Conservation (phyloP, 2,329 filamentous ascomycete genomes). For the Epichloe brachyelytri region DNA sequence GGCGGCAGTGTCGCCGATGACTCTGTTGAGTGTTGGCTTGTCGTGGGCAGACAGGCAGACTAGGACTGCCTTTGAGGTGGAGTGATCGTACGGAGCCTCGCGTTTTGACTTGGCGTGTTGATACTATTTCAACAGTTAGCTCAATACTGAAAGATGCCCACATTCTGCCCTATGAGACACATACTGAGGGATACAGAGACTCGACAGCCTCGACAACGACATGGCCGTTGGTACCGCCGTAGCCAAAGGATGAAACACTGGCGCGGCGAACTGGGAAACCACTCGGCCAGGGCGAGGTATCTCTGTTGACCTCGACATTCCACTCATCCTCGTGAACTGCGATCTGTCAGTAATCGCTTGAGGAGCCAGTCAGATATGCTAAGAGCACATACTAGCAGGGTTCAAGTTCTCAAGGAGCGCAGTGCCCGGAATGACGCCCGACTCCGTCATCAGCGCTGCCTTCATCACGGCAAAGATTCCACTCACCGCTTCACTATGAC, state of each 20-base stretch:
- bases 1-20: not conserved
- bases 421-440: slow-evolving; percentile 10
- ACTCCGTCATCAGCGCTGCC: slow-evolving; percentile 12
- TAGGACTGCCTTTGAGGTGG: too few species aligned
- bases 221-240: slow-evolving; percentile 6
- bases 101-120: too few species aligned
- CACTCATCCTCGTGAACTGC: not conserved
- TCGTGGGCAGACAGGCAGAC: slow-evolving; percentile 3
- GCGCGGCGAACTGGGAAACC: not conserved
- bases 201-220: slow-evolving; percentile 4
- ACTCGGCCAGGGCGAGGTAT: not conserved
- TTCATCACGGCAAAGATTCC: slow-evolving; percentile 17
- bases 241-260: slow-evolving; percentile 2
- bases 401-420: not conserved
- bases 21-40: not conserved
- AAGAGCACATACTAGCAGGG: not conserved
- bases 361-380: too few species aligned
- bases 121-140: too few species aligned
- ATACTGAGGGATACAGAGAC: not conserved
- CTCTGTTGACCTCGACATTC: not conserved
- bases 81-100: too few species aligned
- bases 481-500: slow-evolving; percentile 15
- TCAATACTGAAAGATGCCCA: too few species aligned
- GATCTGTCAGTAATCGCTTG: too few species aligned
- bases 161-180: too few species aligned